Evolutionary conservation across 768 basidiomycete genomes (phyloP), one percentile per base, ranked within the genome.

Genomic region (Kwoniella shandongensis): DNA sequence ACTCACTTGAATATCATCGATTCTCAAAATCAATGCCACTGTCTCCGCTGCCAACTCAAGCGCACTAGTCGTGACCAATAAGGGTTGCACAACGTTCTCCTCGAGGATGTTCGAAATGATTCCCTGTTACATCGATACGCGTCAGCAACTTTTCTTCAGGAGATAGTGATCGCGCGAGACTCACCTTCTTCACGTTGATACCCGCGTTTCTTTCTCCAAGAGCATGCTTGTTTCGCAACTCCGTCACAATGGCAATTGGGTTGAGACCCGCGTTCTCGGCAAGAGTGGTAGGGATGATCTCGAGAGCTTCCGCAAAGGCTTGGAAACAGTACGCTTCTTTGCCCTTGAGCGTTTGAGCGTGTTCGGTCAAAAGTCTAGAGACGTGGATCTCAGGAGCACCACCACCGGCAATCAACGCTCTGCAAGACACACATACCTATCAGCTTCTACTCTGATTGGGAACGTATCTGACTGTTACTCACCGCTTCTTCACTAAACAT

Each of bases 321-420:
- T 96, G 90, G 85, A 97, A 96, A 78, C 96, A 98, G 78, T 97
- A 98, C 8, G 94, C 90, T 77, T 98, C 93, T 88, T 97, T 97
- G 46, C 96, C 94, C 77, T 88, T 94, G 59, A 98, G 82, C 0
- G 91, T 88, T 65, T 94, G 91, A 1, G 92, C 86, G 67, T 94
- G 84, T 76, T 96, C 89, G 1, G 90, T 86, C 45, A 99, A 82
- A 66, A 88, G 80, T 48, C 93, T 85, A 11, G 96, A 98, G 40
- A 94, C 88, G 73, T 98, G 91, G 63, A 98, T 97, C 78, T 99
- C 96, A 11, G 96, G 96, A 13, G 96, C 93, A 48, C 94, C 94
- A 44, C 94, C 94, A 55, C 94, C 94, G 38, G 89, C 88, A 70
- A 98, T 96, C 52, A 99, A 81, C 20, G 93, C 93, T 35, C 92